Conservation (phyloP, 768 basidiomycete species). For the Kwoniella heveanensis region DNA sequence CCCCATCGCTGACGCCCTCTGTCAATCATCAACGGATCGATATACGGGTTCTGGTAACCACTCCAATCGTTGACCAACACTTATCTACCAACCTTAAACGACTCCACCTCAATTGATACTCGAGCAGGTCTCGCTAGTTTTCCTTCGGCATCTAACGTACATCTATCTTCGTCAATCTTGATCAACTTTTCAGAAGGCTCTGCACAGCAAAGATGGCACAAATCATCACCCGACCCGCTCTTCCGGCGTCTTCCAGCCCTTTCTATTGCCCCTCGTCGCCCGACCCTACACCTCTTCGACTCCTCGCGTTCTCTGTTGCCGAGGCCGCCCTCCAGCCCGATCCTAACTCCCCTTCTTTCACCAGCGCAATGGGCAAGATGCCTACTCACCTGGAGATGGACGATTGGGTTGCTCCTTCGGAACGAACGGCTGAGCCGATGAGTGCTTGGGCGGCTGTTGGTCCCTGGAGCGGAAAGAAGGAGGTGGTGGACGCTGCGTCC, state of each 20-base stretch:
- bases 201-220: constrained; percentile 33
- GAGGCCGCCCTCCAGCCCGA: constrained; percentile 49
- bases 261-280: constrained; percentile 39
- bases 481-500: background rate
- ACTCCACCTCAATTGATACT: background rate
- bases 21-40: constrained; percentile 6
- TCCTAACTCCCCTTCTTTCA: constrained; percentile 46
- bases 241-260: constrained; percentile 15
- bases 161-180: background rate
- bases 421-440: constrained; percentile 4
- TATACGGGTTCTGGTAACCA: constrained; percentile 20
- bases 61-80: background rate
- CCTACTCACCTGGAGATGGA: constrained; percentile 18
- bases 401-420: background rate
- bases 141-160: background rate
- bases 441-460: constrained; percentile 6
- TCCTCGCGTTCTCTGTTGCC: constrained; percentile 47
- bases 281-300: constrained; percentile 45
- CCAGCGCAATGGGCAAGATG: constrained; percentile 11
- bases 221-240: constrained; percentile 26
- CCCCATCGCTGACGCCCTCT: background rate
- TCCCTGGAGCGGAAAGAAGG: constrained; percentile 6
- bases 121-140: constrained; percentile 11
- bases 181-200: background rate
- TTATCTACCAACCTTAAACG: background rate